A percentile compares a stretch with the other conserved stretches of the same genome.
These are phyloP conservation scores for Clitopilus hobsonii DNA, from an alignment of 768 basidiomycete species.

Conservation along the genomic window DNA sequence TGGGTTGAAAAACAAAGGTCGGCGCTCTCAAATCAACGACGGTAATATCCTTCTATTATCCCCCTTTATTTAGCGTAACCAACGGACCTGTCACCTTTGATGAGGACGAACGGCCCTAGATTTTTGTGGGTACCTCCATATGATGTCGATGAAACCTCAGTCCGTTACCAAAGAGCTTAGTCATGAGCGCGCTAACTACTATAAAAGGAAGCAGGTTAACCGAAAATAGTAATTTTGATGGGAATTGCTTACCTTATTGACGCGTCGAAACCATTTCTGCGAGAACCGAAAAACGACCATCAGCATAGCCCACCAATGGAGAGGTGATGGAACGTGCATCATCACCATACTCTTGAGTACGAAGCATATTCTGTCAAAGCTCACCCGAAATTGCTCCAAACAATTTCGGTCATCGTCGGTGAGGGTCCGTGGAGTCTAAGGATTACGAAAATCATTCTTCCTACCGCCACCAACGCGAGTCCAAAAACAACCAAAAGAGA, in stretches of 20 bases:
- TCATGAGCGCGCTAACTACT: neutral
- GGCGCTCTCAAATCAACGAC: neutral
- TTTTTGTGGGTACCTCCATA: neutral
- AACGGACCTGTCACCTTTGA: neutral
- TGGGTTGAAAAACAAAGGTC: slow-evolving; percentile 2
- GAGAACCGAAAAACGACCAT: neutral
- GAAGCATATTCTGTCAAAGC: neutral
- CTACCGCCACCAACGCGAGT: too few relatives aligned
- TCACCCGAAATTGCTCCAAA: too few relatives aligned
- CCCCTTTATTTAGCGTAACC: neutral
- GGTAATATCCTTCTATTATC: neutral
- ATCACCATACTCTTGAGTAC: neutral
- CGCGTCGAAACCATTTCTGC: neutral
- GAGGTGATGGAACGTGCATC: neutral
- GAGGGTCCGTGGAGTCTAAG: too few relatives aligned
- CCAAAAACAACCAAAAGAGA: too few relatives aligned
- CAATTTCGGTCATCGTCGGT: too few relatives aligned
- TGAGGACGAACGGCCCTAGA: neutral
- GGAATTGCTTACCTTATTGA: neutral
- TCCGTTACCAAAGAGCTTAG: neutral
- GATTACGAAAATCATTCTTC: too few relatives aligned
- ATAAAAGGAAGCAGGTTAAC: neutral
- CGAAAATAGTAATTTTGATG: neutral
- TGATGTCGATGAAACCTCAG: neutral
- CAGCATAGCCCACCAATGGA: neutral